phyloP scores from a whole-genome alignment of 1,284 basidiomycete species.

The Tilletia walkeri region DNA sequence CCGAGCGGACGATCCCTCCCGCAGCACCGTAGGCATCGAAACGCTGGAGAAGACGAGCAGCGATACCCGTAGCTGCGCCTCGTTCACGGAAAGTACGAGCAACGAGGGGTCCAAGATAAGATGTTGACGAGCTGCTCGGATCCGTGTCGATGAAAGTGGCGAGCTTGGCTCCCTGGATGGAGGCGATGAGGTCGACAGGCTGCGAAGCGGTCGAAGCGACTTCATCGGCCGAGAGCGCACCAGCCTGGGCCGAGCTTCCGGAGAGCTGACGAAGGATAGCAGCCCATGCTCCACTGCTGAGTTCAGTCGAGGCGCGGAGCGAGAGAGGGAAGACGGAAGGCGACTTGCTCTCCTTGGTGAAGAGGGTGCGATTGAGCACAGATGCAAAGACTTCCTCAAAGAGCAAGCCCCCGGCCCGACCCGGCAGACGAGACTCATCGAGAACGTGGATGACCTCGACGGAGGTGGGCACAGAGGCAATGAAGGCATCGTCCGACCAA shows the following conservation, averaged over 20 bases:
- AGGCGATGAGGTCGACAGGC: constrained; percentile 33
- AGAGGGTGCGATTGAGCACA: not conserved
- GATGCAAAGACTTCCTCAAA: constrained; percentile 17
- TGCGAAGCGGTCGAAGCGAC: constrained; percentile 28
- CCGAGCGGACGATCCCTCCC: constrained; percentile 46
- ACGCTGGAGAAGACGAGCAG: constrained; percentile 46
- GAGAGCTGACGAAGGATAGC: constrained; percentile 9
- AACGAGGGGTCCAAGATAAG: constrained; percentile 37
- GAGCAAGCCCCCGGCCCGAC: not conserved
- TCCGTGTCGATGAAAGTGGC: constrained; percentile 51
- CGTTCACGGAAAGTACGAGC: constrained; percentile 44
- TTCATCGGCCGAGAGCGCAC: constrained; percentile 24
- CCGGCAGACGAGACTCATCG: constrained; percentile 40
- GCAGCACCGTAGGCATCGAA: constrained; percentile 51
- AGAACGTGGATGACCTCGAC: constrained; percentile 48
- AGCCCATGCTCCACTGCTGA: constrained; percentile 4
- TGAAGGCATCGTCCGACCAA: constrained; percentile 47
- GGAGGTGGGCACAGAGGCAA: constrained; percentile 37
- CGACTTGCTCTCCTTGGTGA: constrained; percentile 12
- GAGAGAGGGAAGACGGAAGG: constrained; percentile 18
- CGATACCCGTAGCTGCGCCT: constrained; percentile 28
- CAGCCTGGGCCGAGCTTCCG: constrained; percentile 1
- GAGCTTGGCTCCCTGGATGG: constrained; percentile 34
- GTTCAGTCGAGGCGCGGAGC: not conserved
- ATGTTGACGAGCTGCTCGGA: constrained; percentile 32